These are phyloP conservation scores for Metarhizium sp. DNA, from an alignment of 2,329 filamentous ascomycete genomes.

Conservation along the genomic window DNA sequence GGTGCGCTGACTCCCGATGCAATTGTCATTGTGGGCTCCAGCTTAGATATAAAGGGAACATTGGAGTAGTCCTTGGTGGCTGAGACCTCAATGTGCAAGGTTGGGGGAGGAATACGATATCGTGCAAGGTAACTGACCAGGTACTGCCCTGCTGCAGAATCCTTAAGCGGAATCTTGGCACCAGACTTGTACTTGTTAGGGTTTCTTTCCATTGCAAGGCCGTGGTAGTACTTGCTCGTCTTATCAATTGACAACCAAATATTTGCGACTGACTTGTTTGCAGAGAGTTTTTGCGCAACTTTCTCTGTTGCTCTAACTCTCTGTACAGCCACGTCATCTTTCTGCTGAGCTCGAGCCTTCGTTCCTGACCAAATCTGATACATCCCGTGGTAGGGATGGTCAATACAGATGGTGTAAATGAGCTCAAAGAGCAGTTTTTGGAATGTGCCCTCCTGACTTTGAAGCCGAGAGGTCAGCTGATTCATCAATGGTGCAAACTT, in stretches of 20 bases:
- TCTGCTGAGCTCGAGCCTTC: slow-evolving; percentile 56
- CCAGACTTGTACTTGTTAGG: slow-evolving; percentile 58
- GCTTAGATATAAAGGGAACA: slow-evolving; percentile 63
- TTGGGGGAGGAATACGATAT: slow-evolving; percentile 75
- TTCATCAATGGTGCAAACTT: slow-evolving; percentile 95
- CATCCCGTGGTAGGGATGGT: slow-evolving; percentile 95
- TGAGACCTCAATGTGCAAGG: slow-evolving; percentile 72
- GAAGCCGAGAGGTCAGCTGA: slow-evolving; percentile 86
- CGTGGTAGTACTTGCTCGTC: slow-evolving; percentile 58
- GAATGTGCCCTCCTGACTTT: slow-evolving; percentile 62
- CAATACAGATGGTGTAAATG: slow-evolving; percentile 71
- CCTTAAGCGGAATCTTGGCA: slow-evolving; percentile 53
- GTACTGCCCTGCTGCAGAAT: slow-evolving; percentile 51
- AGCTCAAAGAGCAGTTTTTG: slow-evolving; percentile 66
- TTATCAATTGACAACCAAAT: slow-evolving; percentile 67
- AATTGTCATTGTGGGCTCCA: slow-evolving; percentile 71
- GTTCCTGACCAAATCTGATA: slow-evolving; percentile 88
- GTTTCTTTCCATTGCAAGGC: slow-evolving; percentile 56
- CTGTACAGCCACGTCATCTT: slow-evolving; percentile 66
- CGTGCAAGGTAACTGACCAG: slow-evolving; percentile 54
- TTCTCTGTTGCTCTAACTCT: slow-evolving; percentile 64
- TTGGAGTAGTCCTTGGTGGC: slow-evolving; percentile 64
- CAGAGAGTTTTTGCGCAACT: slow-evolving; percentile 53
- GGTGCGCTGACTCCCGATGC: slow-evolving; percentile 86
- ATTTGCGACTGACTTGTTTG: slow-evolving; percentile 36